Evolutionary conservation across 1,284 basidiomycete species (phyloP).

Genomic region (Jaminaea rosea): DNA sequence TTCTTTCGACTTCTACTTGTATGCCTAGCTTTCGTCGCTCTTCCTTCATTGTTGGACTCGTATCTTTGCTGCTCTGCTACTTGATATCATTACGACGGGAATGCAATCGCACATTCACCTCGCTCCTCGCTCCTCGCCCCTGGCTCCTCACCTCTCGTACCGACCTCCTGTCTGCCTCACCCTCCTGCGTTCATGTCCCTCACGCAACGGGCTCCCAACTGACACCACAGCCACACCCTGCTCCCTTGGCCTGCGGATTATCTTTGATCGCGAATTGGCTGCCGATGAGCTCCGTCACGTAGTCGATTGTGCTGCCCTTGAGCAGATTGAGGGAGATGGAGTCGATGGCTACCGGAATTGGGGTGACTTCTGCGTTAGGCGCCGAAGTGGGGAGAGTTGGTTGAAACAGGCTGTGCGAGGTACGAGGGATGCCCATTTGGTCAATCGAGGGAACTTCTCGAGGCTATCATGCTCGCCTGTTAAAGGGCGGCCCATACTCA

Average conservation of each 20-base stretch:
- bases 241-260: constrained; percentile 75
- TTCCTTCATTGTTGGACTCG: too few relatives aligned
- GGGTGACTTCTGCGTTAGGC: not conserved
- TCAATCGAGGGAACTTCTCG: not conserved
- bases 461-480: too few relatives aligned
- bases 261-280: constrained; percentile 68
- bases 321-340: constrained; percentile 68
- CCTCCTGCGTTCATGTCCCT: not conserved
- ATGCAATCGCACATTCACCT: too few relatives aligned
- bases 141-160: too few relatives aligned
- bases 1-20: too few relatives aligned
- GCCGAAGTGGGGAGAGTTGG: not conserved
- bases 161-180: too few relatives aligned
- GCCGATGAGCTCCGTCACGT: constrained; percentile 80
- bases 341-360: constrained; percentile 57
- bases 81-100: too few relatives aligned
- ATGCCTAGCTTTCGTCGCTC: too few relatives aligned
- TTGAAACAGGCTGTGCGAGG: constrained; percentile 13
- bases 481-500: too few relatives aligned
- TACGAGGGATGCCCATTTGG: not conserved
- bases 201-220: constrained; percentile 67
- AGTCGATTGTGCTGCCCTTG: constrained; percentile 76
- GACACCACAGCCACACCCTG: constrained; percentile 79
- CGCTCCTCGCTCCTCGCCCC: too few relatives aligned
- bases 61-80: too few relatives aligned